Base-by-base conservation (phyloP, 495 filamentous ascomycete species). In the Collariella sp. region DNA sequence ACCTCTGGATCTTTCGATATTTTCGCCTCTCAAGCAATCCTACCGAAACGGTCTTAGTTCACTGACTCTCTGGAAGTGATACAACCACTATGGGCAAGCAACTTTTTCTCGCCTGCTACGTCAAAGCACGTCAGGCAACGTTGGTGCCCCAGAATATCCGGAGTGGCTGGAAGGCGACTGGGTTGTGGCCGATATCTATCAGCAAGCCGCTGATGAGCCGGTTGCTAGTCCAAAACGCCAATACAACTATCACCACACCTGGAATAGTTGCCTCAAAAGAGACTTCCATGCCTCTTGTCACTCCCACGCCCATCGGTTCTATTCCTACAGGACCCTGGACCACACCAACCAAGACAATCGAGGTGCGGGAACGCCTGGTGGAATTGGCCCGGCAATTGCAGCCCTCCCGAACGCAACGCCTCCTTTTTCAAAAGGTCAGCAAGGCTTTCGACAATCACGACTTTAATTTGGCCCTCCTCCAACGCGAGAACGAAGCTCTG, bases 1-100 rank as follows among this genome's bases (percentile, higher is more conserved):
- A 23, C 54, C 67, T 67, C 57, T 66, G 60, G 16, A 60, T 53
- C 33, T 47, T 24, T 26, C 35, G 3, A 19, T 50, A 6, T 50
- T 50, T 36, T 24, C 23, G 12, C 36, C 47, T 7, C n/a, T 41
- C 12, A 50, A 50, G 47, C 13, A 41, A 0, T 15, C 35, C 35
- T 41, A 40, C 47, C 47, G 47, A 1, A 49, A 38, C 33, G 19
- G 20, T 20, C 46, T 49, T 20, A 39, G 26, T 15, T n/a, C 16
- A 2, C 15, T 39, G 5, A 39, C 5, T 12, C 4, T 12, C 46
- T 39, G 34, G 46, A 16, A 19, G 5, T 19, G 39, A 38, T 39
- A n/a, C 33, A 5, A 49, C 19, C 16, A 20, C 39, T 2, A 1
- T 38, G 0, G 34, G 46, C 20, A 24, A 48, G 33, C 11, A 26